Evolutionary conservation across 768 basidiomycete genomes (phyloP).

Genomic region (Boletus coccyginus): DNA sequence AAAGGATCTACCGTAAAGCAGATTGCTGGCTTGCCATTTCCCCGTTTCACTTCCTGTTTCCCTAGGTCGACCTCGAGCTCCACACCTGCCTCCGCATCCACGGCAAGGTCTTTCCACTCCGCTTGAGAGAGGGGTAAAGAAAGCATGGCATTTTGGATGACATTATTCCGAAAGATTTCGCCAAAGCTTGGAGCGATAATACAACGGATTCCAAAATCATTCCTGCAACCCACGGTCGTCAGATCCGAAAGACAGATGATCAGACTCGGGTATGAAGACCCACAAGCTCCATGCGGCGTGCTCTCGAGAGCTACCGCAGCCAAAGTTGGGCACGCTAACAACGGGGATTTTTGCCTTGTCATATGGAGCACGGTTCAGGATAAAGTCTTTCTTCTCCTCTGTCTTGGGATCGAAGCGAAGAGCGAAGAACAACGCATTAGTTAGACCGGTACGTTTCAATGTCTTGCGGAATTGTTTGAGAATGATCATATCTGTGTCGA

Average conservation of each 20-base stretch:
- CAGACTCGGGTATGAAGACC: slow-evolving; percentile 28
- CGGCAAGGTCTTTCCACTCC: slow-evolving; percentile 67
- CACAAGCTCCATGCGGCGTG: slow-evolving; percentile 88
- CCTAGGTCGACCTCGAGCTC: slow-evolving; percentile 85
- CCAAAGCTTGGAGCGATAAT: slow-evolving; percentile 88
- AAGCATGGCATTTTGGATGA: slow-evolving; percentile 94
- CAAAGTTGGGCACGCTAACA: slow-evolving; percentile 86
- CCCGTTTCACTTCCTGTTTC: slow-evolving; percentile 72
- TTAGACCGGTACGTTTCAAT: slow-evolving; percentile 84
- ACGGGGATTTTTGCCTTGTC: slow-evolving; percentile 75
- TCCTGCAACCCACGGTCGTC: slow-evolving; percentile 37
- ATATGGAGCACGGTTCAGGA: slow-evolving; percentile 80
- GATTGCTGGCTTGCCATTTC: slow-evolving; percentile 72
- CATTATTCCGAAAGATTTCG: slow-evolving; percentile 86
- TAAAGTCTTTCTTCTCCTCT: slow-evolving; percentile 77
- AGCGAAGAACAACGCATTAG: slow-evolving; percentile 79
- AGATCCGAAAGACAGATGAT: not conserved
- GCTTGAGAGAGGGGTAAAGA: slow-evolving; percentile 69
- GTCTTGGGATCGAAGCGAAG: slow-evolving; percentile 75
- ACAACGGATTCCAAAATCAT: slow-evolving; percentile 88
- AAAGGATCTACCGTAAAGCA: slow-evolving; percentile 84
- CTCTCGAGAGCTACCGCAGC: slow-evolving; percentile 87
- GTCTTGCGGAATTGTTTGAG: slow-evolving; percentile 95
- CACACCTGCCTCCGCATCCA: slow-evolving; percentile 72
- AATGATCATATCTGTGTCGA: slow-evolving; percentile 94